These are phyloP conservation scores for Fusarium coicis DNA, from an alignment of 2,329 filamentous ascomycete genomes.

Conservation along the genomic window DNA sequence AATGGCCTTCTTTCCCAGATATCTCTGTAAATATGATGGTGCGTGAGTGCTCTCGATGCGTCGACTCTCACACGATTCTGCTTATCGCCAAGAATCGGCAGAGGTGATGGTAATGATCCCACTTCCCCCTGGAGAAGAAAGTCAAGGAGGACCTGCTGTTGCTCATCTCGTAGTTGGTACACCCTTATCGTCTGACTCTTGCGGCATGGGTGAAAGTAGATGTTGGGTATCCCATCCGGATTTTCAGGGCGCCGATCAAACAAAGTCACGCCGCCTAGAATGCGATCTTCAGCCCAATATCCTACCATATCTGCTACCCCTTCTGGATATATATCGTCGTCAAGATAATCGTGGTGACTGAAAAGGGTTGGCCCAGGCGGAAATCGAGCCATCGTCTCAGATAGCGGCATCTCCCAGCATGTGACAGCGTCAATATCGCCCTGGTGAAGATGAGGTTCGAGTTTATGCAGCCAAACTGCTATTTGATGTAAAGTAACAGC, in stretches of 20 bases:
- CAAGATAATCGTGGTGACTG: slow-evolving; percentile 17
- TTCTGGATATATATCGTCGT: slow-evolving; percentile 27
- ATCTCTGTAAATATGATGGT: slow-evolving; percentile 19
- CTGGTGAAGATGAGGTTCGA: slow-evolving; percentile 12
- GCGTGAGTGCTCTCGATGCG: slow-evolving; percentile 3
- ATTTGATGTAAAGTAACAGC: slow-evolving; percentile 18
- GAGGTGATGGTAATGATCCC: neutral
- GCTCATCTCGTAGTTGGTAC: slow-evolving; percentile 23
- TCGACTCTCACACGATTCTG: slow-evolving; percentile 24
- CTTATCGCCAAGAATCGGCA: slow-evolving; percentile 13
- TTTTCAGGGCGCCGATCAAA: slow-evolving; percentile 1
- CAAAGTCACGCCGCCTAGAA: slow-evolving; percentile 12
- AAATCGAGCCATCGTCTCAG: neutral
- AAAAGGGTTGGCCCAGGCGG: slow-evolving; percentile 15
- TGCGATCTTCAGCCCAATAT: slow-evolving; percentile 28
- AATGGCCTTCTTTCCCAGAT: slow-evolving; percentile 28
- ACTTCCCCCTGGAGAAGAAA: slow-evolving; percentile 6
- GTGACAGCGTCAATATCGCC: slow-evolving; percentile 10
- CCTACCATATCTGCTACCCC: slow-evolving; percentile 16
- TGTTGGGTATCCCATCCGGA: neutral
- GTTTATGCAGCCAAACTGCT: slow-evolving; percentile 1
- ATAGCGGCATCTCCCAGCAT: slow-evolving; percentile 15
- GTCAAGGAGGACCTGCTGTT: slow-evolving; percentile 9
- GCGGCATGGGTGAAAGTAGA: slow-evolving; percentile 25
- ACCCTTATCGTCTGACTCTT: slow-evolving; percentile 18